phyloP scores from a whole-genome alignment of 2,329 filamentous ascomycete genomes.

The Myriosclerotinia duriaeana region DNA sequence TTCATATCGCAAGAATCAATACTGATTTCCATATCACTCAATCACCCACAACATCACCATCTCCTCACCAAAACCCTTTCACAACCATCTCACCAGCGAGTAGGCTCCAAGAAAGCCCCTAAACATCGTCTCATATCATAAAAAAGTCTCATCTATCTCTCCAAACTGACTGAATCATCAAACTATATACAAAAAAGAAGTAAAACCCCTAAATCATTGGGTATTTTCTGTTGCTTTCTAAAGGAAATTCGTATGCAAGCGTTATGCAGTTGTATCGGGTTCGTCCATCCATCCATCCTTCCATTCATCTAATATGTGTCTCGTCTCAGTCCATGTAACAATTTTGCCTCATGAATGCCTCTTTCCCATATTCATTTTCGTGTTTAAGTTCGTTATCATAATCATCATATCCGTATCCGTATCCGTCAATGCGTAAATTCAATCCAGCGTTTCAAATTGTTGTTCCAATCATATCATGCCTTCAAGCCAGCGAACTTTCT shows the following conservation, averaged over 20 bases:
- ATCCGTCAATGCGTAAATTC: neutral
- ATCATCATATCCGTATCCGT: neutral
- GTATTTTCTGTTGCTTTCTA: conserved; percentile 17
- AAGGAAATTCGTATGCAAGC: conserved; percentile 13
- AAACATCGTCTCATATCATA: neutral
- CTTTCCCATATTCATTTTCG: no score
- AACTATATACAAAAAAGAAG: neutral
- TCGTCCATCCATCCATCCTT: neutral
- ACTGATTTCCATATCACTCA: no score
- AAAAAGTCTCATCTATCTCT: neutral
- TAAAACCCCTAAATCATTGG: conserved; percentile 17
- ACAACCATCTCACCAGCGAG: no score
- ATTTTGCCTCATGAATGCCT: no score
- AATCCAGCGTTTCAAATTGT: neutral
- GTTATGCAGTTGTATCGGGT: conserved; percentile 7
- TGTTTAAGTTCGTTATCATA: conserved; percentile 9
- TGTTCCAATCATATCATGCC: neutral
- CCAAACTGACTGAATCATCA: neutral
- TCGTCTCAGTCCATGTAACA: neutral
- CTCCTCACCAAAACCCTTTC: no score
- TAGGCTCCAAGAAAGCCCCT: neutral
- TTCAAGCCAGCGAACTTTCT: neutral
- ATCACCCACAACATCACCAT: no score
- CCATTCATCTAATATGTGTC: neutral
- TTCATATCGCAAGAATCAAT: no score